Evolutionary conservation across 2,329 filamentous ascomycete species (phyloP), one percentile per base, ranked within the genome.

Genomic region (Calcarisporium arbuscula): DNA sequence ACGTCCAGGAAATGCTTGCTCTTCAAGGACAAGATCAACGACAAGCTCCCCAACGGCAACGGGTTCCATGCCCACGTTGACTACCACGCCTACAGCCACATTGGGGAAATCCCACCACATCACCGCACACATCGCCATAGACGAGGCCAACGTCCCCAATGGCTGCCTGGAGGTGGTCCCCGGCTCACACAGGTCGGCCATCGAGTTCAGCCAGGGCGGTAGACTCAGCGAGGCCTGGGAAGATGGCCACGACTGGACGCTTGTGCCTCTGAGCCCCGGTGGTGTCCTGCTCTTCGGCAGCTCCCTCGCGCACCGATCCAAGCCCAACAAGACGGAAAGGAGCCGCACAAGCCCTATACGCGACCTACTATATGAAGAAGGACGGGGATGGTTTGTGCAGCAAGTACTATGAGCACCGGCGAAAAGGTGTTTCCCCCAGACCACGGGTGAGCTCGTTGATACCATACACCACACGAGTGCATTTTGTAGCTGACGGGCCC

Each of bases 21-120:
- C 32, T 35, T 35, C 32, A 35, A 35, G 15, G 32, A 35, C 32
- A 35, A 35, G 32, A 35, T 35, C 23, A 35, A 35, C 32, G 19
- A 35, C 17, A 35, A 35, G 25, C 25, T 35, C 7, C 32, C 32
- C 10, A 35, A 35, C 18, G 32, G 32, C 17, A 35, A 35, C 18
- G 32, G 32, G n/a, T 35, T 35, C 32, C 32, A 35, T 14, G 32
- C 32, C 16, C 32, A 35, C 15, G 32, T 35, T 10, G 33, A 33
- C 31, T 33, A 33, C 16, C 31, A 33, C 21, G 31, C 19, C 11
- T 33, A 33, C 16, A 33, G 31, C 21, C 31, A 33, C 20, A 26
- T 33, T 8, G 31, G 31, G 11, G 21, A 33, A 17, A 33, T 33
- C 12, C 16, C 31, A 8, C n/a, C 31, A 33, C 22, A 7, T 33